phyloP scores from a whole-genome alignment of 805 yeast species.

The Barnettozyma salicaria region DNA sequence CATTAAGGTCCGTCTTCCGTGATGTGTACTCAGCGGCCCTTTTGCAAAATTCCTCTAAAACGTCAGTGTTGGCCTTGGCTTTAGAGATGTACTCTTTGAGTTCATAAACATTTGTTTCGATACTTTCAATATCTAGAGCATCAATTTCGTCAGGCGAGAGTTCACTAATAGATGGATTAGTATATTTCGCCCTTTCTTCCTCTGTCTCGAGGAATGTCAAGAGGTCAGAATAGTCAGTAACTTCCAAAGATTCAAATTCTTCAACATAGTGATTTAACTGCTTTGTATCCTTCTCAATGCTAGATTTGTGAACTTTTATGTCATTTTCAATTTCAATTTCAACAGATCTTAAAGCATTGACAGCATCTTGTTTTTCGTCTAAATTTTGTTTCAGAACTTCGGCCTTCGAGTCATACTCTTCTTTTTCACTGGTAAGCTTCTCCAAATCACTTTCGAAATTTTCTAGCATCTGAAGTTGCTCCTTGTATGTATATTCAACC shows the following conservation, averaged over 20 bases:
- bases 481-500: slow-evolving; percentile 28
- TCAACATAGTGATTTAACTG: slow-evolving; percentile 29
- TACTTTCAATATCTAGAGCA: slow-evolving; percentile 38
- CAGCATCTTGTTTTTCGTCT: slow-evolving; percentile 35
- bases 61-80: slow-evolving; percentile 63
- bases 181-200: slow-evolving; percentile 26
- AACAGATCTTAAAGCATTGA: slow-evolving; percentile 52
- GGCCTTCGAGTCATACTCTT: slow-evolving; percentile 35
- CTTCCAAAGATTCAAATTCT: slow-evolving; percentile 37
- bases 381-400: slow-evolving; percentile 38
- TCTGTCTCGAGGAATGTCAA: slow-evolving; percentile 23
- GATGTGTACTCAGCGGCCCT: slow-evolving; percentile 58
- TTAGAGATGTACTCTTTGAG: slow-evolving; percentile 51
- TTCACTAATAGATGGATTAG: slow-evolving; percentile 31
- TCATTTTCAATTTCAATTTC: slow-evolving; percentile 64
- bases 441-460: slow-evolving; percentile 32
- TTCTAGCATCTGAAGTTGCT: slow-evolving; percentile 23
- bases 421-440: slow-evolving; percentile 27
- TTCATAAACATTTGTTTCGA: slow-evolving; percentile 46
- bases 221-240: slow-evolving; percentile 45
- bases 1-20: slow-evolving; percentile 61
- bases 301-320: slow-evolving; percentile 48
- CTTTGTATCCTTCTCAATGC: slow-evolving; percentile 35
- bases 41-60: slow-evolving; percentile 67
- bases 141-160: slow-evolving; percentile 47